A percentile compares a stretch with the other conserved stretches of the same genome.
Evolutionary conservation across 1,284 basidiomycete genomes (phyloP).

Genomic region (Leccinum subrobustum): DNA sequence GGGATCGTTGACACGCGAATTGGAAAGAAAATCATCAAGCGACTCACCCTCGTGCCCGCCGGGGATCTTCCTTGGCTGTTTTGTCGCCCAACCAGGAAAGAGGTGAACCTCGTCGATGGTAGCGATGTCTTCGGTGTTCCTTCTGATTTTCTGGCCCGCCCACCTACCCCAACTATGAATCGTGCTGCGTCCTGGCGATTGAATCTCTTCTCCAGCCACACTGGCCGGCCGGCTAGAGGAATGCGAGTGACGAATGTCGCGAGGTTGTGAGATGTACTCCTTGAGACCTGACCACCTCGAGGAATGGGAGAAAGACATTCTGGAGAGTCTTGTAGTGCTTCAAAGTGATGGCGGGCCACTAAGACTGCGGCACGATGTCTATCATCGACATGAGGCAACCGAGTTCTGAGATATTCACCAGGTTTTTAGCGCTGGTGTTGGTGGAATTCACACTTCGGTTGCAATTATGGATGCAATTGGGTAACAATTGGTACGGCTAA

Average conservation of each 20-base stretch:
- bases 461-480: no score
- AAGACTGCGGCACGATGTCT: constrained; percentile 9
- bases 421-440: not conserved
- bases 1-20: not conserved
- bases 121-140: constrained; percentile 20
- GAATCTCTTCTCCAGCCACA: constrained; percentile 11
- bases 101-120: constrained; percentile 35
- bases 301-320: constrained; percentile 35
- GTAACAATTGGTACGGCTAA: no score
- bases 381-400: not conserved
- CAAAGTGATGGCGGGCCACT: not conserved
- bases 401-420: not conserved
- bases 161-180: constrained; percentile 45
- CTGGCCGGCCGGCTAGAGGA: constrained; percentile 13
- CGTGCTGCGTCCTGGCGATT: constrained; percentile 17
- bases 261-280: constrained; percentile 38
- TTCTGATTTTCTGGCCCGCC: constrained; percentile 45
- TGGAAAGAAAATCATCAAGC: not conserved
- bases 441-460: not conserved
- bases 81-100: constrained; percentile 37
- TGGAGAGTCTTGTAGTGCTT: constrained; percentile 28
- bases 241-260: constrained; percentile 32
- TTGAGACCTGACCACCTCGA: constrained; percentile 40
- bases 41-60: constrained; percentile 19
- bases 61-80: constrained; percentile 4